Evolutionary conservation across 1,139 yeast species (phyloP).

Genomic region (Candida dubliniensis): DNA sequence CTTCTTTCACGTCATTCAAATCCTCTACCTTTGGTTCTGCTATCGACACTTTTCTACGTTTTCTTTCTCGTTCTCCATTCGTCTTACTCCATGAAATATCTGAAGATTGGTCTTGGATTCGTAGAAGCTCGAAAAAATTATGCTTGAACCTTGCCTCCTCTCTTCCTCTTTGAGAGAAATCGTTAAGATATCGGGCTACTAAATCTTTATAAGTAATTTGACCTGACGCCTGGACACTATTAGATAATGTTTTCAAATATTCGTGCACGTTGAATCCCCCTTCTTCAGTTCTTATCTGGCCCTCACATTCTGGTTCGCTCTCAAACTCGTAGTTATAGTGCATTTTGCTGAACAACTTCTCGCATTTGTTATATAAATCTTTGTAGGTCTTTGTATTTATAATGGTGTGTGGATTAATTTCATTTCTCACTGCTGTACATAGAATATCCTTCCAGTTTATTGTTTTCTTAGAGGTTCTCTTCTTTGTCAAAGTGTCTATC

Average conservation of each 20-base stretch:
- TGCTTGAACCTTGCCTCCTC: constrained; percentile 1
- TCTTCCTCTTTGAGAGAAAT: background rate
- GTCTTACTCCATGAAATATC: constrained; percentile 11
- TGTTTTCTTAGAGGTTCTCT: background rate
- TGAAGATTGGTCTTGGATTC: constrained; percentile 7
- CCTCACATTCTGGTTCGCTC: constrained; percentile 12
- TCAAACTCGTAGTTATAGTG: constrained; percentile 26
- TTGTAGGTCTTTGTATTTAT: constrained; percentile 15
- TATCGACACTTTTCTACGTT: background rate
- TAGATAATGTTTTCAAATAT: constrained; percentile 15
- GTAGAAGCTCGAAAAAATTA: constrained; percentile 10
- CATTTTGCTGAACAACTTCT: constrained; percentile 22
- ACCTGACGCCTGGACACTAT: constrained; percentile 3
- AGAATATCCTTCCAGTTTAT: constrained; percentile 32
- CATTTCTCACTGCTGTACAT: constrained; percentile 21
- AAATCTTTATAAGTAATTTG: constrained; percentile 5
- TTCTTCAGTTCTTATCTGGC: constrained; percentile 7
- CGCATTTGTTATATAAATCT: constrained; percentile 22
- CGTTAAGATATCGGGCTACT: constrained; percentile 5
- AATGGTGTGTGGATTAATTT: constrained; percentile 15
- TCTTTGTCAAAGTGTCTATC: constrained; percentile 10
- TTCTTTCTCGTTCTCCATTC: constrained; percentile 1
- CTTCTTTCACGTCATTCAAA: background rate
- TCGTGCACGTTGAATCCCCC: constrained; percentile 19
- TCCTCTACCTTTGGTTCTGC: background rate